Evolutionary conservation across 2,329 filamentous ascomycete species (phyloP), one percentile per base, ranked within the genome.

Genomic region (Fusarium mexicanum): DNA sequence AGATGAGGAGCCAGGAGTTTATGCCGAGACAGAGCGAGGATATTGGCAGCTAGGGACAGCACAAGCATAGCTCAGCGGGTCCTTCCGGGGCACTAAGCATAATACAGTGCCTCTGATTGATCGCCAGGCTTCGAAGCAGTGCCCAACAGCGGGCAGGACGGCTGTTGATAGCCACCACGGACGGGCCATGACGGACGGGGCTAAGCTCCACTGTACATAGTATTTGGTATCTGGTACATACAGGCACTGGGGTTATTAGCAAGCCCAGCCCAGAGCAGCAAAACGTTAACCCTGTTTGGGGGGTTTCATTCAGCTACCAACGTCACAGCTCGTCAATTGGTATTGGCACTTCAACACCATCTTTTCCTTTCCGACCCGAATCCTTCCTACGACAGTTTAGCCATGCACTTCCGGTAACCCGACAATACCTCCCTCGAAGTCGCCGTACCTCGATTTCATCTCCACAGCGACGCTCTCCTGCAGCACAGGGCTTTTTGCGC

Each of bases 51-150:
- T 64, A 62, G 50, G 59, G 60, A 37, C 64, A 61, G 38, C 53
- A 54, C 53, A 47, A 73, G 64, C 26, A 68, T 69, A 74, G 64
- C 61, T 60, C 57, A 67, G 77, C 76, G 77, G 77, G 70, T 76
- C 77, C 72, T 76, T 76, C 76, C 74, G 76, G 73, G 62, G 55
- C 77, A 68, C 77, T 78, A 79, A 65, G 60, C 71, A 79, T 79
- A 79, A 79, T 79, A 69, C 71, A 76, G 64, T 65, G 67, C 62
- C 64, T 76, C 67, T 79, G 77, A 79, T 79, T 79, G 76, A 71
- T 74, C 66, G 69, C 62, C 66, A 46, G 64, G 41, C 20, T 41
- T 33, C 24, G n/a, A 44, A 72, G 53, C 57, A 67, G 61, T 46
- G 68, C 68, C 67, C 60, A 38, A 70, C 60, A 70, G 43, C n/a